Evolutionary conservation across 371 early-diverging fungal species (phyloP).

Genomic region (Apophysomyces trapeziformis): DNA sequence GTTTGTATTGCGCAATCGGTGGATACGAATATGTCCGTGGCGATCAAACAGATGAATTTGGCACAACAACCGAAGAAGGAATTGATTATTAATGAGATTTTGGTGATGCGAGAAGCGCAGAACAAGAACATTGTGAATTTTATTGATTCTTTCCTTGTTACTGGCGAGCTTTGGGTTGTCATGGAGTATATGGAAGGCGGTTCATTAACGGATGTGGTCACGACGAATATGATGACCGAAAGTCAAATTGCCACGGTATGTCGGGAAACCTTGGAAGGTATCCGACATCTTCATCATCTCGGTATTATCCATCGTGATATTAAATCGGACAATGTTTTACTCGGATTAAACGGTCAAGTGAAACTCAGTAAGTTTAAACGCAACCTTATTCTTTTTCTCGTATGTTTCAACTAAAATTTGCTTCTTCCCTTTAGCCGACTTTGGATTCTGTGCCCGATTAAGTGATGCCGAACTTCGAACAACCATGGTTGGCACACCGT

Average conservation of each 20-base stretch:
- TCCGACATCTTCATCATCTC: slow-evolving; percentile 91
- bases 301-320: slow-evolving; percentile 98
- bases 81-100: slow-evolving; percentile 94
- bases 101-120: slow-evolving; percentile 89
- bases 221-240: slow-evolving; percentile 92
- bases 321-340: slow-evolving; percentile 95
- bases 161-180: slow-evolving; percentile 91
- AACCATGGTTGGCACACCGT: slow-evolving; percentile 93
- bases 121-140: slow-evolving; percentile 97
- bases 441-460: slow-evolving; percentile 94
- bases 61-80: slow-evolving; percentile 96
- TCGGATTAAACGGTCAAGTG: slow-evolving; percentile 86
- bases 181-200: slow-evolving; percentile 99
- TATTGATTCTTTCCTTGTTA: slow-evolving; percentile 89
- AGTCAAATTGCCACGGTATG: slow-evolving; percentile 96
- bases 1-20: slow-evolving; percentile 87
- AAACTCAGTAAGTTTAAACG: slow-evolving; percentile 75
- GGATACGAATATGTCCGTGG: slow-evolving; percentile 72
- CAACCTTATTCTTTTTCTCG: not conserved
- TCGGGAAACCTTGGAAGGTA: slow-evolving; percentile 86
- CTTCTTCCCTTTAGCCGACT: slow-evolving; percentile 68
- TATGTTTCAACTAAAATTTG: slow-evolving; percentile 14
- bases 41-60: slow-evolving; percentile 96
- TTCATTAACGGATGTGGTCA: slow-evolving; percentile 91
- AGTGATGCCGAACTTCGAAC: slow-evolving; percentile 79